Conservation (phyloP, 768 basidiomycete genomes). For the Filobasidium wieringae region DNA sequence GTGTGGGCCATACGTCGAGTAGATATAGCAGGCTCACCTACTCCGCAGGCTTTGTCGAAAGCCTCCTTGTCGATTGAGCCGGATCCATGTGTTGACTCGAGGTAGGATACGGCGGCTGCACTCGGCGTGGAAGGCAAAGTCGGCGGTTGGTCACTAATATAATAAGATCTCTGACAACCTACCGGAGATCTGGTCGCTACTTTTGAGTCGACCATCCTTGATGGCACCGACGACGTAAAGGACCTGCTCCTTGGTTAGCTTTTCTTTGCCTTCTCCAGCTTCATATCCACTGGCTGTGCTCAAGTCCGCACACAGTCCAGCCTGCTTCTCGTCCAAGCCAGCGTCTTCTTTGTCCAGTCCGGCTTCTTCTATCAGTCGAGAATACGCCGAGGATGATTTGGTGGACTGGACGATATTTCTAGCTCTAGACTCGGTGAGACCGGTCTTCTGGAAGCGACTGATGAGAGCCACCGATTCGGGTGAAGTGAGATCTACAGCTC, state of each 20-base stretch:
- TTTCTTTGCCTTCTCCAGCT: constrained; percentile 49
- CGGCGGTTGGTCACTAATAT: neutral
- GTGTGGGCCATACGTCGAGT: too few species aligned
- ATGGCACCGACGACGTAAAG: constrained; percentile 58
- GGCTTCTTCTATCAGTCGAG: constrained; percentile 55
- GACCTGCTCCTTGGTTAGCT: constrained; percentile 51
- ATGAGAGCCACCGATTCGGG: constrained; percentile 43
- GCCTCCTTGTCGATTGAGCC: constrained; percentile 52
- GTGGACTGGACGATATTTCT: constrained; percentile 68
- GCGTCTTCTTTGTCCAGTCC: constrained; percentile 41
- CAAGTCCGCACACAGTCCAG: constrained; percentile 56
- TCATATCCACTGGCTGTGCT: constrained; percentile 42
- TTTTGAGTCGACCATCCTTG: constrained; percentile 59
- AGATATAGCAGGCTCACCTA: constrained; percentile 57
- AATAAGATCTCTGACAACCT: constrained; percentile 25
- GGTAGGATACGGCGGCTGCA: constrained; percentile 63
- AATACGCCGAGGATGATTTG: constrained; percentile 61
- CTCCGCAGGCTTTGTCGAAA: constrained; percentile 70
- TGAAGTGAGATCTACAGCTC: constrained; percentile 34
- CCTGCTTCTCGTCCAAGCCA: constrained; percentile 62
- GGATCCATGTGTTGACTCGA: constrained; percentile 47
- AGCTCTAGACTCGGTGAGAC: constrained; percentile 63
- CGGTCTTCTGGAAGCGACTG: constrained; percentile 61
- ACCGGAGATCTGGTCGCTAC: constrained; percentile 80
- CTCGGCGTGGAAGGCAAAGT: neutral